These are phyloP conservation scores for Phialocephala subalpina DNA, from an alignment of 2,329 filamentous ascomycete species.

Conservation along the genomic window DNA sequence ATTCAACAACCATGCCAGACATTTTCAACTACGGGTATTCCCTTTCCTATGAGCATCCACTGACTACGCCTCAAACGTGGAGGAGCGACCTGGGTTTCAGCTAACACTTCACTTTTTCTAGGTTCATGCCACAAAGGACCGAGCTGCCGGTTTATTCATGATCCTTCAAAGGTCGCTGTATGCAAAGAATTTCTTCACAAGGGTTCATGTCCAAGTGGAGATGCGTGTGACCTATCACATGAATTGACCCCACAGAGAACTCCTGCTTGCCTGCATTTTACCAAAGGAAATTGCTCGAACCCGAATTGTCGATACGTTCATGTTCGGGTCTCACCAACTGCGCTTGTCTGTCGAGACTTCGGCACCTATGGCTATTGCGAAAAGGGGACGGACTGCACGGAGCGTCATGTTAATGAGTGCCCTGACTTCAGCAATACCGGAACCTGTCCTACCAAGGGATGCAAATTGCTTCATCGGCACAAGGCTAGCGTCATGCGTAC, in stretches of 20 bases:
- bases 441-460: conserved; percentile 80
- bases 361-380: conserved; percentile 89
- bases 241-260: conserved; percentile 83
- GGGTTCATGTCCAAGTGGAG: conserved; percentile 78
- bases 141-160: conserved; percentile 82
- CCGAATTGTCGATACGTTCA: conserved; percentile 87
- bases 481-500: conserved; percentile 81
- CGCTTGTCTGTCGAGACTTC: conserved; percentile 85
- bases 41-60: conserved; percentile 36
- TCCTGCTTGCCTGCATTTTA: conserved; percentile 88
- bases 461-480: conserved; percentile 87
- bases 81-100: conserved; percentile 36
- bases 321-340: conserved; percentile 76
- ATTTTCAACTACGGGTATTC: conserved; percentile 74
- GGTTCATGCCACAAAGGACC: conserved; percentile 87
- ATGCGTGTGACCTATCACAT: conserved; percentile 90
- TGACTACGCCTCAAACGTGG: conserved; percentile 22
- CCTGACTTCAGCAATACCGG: conserved; percentile 95
- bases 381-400: conserved; percentile 77
- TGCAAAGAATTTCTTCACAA: conserved; percentile 89
- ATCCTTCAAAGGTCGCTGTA: conserved; percentile 84
- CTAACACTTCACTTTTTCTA: conserved; percentile 53
- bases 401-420: conserved; percentile 92
- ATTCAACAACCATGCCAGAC: conserved; percentile 76
- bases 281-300: conserved; percentile 90